These are phyloP conservation scores for Cordyceps cicadae DNA, from an alignment of 2,329 filamentous ascomycete species.

Conservation along the genomic window DNA sequence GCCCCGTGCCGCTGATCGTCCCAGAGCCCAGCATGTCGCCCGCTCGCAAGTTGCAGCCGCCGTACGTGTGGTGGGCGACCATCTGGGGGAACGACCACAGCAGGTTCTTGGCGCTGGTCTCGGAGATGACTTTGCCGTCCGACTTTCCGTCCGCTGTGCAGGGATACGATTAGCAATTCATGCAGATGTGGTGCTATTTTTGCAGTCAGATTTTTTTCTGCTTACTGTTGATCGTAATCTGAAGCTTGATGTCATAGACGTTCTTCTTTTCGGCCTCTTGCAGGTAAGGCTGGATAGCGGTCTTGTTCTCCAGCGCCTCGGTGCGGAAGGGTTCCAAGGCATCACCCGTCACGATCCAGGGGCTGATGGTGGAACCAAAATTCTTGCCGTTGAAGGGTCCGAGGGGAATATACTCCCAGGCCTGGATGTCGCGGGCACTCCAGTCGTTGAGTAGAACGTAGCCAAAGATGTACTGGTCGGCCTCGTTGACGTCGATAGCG, in stretches of 20 bases:
- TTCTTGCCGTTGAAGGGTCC: slow-evolving; percentile 57
- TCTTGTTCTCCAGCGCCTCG: slow-evolving; percentile 25
- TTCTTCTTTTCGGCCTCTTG: slow-evolving; percentile 42
- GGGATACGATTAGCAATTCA: background rate
- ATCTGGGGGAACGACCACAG: slow-evolving; percentile 72
- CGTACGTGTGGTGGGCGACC: slow-evolving; percentile 65
- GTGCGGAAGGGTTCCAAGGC: slow-evolving; percentile 34
- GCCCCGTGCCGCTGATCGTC: slow-evolving; percentile 31
- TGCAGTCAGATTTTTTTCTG: background rate
- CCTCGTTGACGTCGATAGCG: slow-evolving; percentile 56
- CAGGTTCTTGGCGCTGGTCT: slow-evolving; percentile 29
- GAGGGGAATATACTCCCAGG: slow-evolving; percentile 52
- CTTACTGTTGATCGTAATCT: slow-evolving; percentile 33
- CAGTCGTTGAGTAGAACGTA: slow-evolving; percentile 58
- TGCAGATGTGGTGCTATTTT: too few species aligned
- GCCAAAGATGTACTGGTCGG: slow-evolving; percentile 64
- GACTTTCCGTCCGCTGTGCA: slow-evolving; percentile 8
- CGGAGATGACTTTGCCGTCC: slow-evolving; percentile 9
- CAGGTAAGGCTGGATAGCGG: slow-evolving; percentile 35
- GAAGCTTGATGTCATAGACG: slow-evolving; percentile 29
- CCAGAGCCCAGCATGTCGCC: slow-evolving; percentile 60
- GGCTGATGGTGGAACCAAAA: slow-evolving; percentile 50
- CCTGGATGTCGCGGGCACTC: slow-evolving; percentile 55
- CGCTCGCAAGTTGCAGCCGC: slow-evolving; percentile 59
- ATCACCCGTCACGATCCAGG: slow-evolving; percentile 55